These are phyloP conservation scores for Stipa capillata DNA, from an alignment of 176 grass and related monocot species.

Conservation along the genomic window DNA sequence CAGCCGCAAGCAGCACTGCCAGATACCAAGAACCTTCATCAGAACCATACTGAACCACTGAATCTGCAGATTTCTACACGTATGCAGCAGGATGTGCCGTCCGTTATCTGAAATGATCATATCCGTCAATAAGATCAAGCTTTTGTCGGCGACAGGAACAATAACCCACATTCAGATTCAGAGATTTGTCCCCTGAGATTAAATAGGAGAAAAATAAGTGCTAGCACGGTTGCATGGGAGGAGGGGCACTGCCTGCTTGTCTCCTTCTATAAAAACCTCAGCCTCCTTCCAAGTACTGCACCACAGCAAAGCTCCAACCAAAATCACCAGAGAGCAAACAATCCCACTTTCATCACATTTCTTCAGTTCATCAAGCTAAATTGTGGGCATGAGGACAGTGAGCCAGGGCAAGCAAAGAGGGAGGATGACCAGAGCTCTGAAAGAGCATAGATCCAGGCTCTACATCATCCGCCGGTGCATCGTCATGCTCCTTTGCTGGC, in stretches of 20 bases:
- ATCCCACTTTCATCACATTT: neutral
- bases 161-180: slow-evolving; percentile 31
- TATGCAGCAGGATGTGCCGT: slow-evolving; percentile 41
- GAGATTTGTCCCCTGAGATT: slow-evolving; percentile 41
- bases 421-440: slow-evolving; percentile 43
- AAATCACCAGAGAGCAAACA: slow-evolving; percentile 15
- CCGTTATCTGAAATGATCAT: slow-evolving; percentile 22
- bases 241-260: slow-evolving; percentile 20
- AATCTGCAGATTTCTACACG: slow-evolving; percentile 36
- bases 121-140: slow-evolving; percentile 37
- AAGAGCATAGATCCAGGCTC: slow-evolving; percentile 57
- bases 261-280: slow-evolving; percentile 41
- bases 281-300: slow-evolving; percentile 7
- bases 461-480: slow-evolving; percentile 68
- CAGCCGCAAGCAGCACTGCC: slow-evolving; percentile 8
- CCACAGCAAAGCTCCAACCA: slow-evolving; percentile 14
- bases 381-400: slow-evolving; percentile 32
- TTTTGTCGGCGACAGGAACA: slow-evolving; percentile 41
- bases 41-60: slow-evolving; percentile 22
- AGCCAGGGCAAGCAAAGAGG: slow-evolving; percentile 43
- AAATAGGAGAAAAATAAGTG: neutral
- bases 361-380: slow-evolving; percentile 4
- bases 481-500: slow-evolving; percentile 71
- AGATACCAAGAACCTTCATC: slow-evolving; percentile 37
- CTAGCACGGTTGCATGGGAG: slow-evolving; percentile 37